A percentile compares a stretch with the other conserved stretches of the same genome.
Conservation (phyloP, 139 green algal genomes). For the Coccomyxa sp. region DNA sequence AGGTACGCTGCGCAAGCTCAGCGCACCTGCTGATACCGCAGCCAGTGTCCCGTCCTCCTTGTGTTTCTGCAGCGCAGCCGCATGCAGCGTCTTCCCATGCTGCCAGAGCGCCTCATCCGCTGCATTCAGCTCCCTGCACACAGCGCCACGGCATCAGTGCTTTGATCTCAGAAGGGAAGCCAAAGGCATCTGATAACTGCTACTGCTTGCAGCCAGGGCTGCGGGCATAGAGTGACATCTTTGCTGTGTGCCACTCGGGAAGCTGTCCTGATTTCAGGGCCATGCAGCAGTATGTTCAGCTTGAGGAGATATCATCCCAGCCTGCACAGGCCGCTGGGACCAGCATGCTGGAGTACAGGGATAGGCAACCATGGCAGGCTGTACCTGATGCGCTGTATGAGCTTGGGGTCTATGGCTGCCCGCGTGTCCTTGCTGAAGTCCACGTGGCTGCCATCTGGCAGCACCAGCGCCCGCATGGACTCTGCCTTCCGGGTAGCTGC, state of each 20-base stretch:
- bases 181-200: background rate
- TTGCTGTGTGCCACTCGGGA: no score
- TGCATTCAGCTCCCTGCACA: slow-evolving; percentile 25
- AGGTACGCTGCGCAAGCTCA: no score
- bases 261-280: no score
- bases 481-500: background rate
- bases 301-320: no score
- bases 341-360: no score
- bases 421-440: slow-evolving; percentile 1
- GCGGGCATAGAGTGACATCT: no score
- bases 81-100: slow-evolving; percentile 20
- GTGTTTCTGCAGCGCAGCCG: slow-evolving; percentile 17
- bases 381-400: slow-evolving; percentile 14
- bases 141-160: background rate
- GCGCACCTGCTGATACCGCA: no score
- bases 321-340: no score
- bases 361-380: background rate
- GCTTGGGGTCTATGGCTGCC: background rate
- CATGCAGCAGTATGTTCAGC: no score
- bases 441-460: background rate
- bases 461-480: background rate
- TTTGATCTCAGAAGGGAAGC: background rate
- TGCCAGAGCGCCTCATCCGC: slow-evolving; percentile 30
- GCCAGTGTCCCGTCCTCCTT: background rate
- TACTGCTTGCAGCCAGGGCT: background rate